Conservation (phyloP, 768 basidiomycete species). For the Royoungia palumana region DNA sequence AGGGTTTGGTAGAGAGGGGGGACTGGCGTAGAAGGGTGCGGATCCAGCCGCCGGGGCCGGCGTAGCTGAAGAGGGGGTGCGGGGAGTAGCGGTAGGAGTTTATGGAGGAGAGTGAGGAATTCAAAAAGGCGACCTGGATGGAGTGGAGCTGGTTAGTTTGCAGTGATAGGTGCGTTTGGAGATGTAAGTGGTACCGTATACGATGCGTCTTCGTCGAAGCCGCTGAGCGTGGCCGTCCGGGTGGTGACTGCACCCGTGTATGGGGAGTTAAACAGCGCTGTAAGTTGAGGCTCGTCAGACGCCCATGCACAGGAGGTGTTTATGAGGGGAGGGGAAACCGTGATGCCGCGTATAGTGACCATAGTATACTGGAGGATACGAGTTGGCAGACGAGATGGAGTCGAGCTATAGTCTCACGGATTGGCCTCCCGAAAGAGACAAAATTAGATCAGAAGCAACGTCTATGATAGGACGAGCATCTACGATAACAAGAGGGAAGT, state of each 20-base stretch:
- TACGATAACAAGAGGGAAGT: conserved; percentile 7
- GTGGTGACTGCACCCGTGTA: conserved; percentile 80
- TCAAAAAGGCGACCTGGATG: conserved; percentile 58
- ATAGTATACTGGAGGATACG: conserved; percentile 30
- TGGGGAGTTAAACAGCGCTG: conserved; percentile 59
- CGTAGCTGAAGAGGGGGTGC: conserved; percentile 61
- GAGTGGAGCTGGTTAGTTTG: conserved; percentile 6
- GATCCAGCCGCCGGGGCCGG: conserved; percentile 50
- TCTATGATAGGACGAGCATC: neutral
- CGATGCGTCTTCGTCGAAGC: conserved; percentile 61
- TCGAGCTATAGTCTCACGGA: no score
- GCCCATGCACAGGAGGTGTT: conserved; percentile 86
- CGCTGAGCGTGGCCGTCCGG: conserved; percentile 67
- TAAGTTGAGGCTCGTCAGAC: conserved; percentile 60
- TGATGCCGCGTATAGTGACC: conserved; percentile 56
- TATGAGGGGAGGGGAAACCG: conserved; percentile 61
- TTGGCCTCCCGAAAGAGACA: conserved; percentile 1
- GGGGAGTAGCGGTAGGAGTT: conserved; percentile 92
- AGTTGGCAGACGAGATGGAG: neutral
- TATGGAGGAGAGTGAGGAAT: conserved; percentile 52
- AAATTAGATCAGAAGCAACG: conserved; percentile 16
- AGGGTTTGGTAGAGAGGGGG: conserved; percentile 47
- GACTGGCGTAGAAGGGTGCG: conserved; percentile 38
- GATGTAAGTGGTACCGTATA: conserved; percentile 48
- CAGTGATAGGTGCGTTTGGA: neutral